These are phyloP conservation scores for Talaromyces trachyspermus DNA, from an alignment of 495 filamentous ascomycete genomes.

Conservation along the genomic window DNA sequence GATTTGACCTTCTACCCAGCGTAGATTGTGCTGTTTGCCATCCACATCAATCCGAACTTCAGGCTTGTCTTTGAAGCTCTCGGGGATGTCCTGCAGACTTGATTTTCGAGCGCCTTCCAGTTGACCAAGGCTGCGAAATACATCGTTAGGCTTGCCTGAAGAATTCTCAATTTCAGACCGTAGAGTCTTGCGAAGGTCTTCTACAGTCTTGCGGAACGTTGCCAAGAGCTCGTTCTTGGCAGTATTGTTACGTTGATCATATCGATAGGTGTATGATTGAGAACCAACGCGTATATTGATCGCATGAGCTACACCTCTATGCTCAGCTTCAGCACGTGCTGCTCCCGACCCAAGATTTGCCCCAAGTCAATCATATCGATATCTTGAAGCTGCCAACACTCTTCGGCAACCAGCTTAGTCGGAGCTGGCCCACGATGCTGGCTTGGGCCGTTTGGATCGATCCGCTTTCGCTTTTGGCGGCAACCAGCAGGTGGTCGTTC, in stretches of 20 bases:
- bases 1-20: constrained; percentile 91
- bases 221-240: constrained; percentile 76
- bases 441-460: constrained; percentile 51
- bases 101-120: constrained; percentile 63
- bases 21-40: constrained; percentile 88
- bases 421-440: constrained; percentile 52
- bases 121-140: constrained; percentile 63
- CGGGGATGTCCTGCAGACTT: constrained; percentile 58
- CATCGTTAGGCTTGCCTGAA: constrained; percentile 69
- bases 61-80: constrained; percentile 49
- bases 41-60: constrained; percentile 89
- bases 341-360: constrained; percentile 51
- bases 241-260: constrained; percentile 61
- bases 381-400: constrained; percentile 91
- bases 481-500: constrained; percentile 90
- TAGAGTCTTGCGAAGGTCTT: constrained; percentile 76
- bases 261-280: constrained; percentile 88
- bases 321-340: constrained; percentile 47
- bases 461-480: constrained; percentile 85
- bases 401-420: constrained; percentile 80
- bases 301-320: constrained; percentile 69
- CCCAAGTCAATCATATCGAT: constrained; percentile 87
- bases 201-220: constrained; percentile 84
- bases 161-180: constrained; percentile 78
- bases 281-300: constrained; percentile 84